Percentiles rank a stretch among this genome's conserved stretches.
Evolutionary conservation across 177 flowering plant genomes (phyloP).

Genomic region (Telopea speciosissima): DNA sequence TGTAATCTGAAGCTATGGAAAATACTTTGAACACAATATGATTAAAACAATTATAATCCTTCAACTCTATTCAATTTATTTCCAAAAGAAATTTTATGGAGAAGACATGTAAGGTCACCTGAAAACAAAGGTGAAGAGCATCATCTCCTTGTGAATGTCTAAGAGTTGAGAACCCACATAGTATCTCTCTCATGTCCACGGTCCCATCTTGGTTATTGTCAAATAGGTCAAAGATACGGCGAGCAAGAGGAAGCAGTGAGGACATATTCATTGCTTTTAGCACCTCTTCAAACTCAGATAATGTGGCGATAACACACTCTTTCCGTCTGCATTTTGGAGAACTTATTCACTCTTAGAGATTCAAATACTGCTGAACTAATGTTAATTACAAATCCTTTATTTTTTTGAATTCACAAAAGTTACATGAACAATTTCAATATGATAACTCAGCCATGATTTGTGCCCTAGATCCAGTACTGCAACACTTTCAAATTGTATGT

Average conservation of each 20-base stretch:
- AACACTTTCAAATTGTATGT: not conserved
- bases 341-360: not conserved
- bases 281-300: conserved; percentile 65
- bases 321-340: conserved; percentile 43
- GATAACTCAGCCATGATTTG: not conserved
- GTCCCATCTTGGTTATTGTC: conserved; percentile 80
- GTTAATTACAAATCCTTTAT: not conserved
- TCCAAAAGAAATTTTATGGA: not conserved
- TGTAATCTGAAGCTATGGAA: too few species aligned
- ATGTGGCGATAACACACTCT: conserved; percentile 62
- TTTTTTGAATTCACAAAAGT: too few species aligned
- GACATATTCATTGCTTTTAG: conserved; percentile 74
- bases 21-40: too few species aligned
- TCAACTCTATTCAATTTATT: too few species aligned
- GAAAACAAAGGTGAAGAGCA: conserved; percentile 69
- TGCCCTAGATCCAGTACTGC: not conserved
- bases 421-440: not conserved
- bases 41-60: too few species aligned
- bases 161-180: conserved; percentile 69
- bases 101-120: conserved; percentile 29
- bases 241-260: conserved; percentile 57
- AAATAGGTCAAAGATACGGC: conserved; percentile 63
- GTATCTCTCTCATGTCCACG: conserved; percentile 68
- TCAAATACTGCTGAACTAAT: not conserved
- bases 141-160: conserved; percentile 62